phyloP scores from a whole-genome alignment of 1,284 basidiomycete species.

The Singerocomus inundabilis region DNA sequence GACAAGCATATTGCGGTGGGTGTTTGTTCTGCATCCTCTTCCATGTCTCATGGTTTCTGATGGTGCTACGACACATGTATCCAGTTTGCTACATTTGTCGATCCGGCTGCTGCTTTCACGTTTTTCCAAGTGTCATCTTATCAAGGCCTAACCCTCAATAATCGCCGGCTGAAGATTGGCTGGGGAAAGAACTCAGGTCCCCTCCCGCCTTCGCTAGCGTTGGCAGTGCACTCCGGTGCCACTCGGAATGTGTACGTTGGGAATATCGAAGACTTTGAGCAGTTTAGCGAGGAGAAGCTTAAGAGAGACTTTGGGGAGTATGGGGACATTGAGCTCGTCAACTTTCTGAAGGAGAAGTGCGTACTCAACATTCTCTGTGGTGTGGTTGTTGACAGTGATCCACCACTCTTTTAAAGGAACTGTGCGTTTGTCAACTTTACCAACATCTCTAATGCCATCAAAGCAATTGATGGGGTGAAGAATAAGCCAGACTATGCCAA shows the following conservation, averaged over 20 bases:
- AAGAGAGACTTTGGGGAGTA: constrained; percentile 89
- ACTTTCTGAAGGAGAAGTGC: constrained; percentile 91
- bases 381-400: neutral
- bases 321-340: constrained; percentile 93
- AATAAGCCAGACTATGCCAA: constrained; percentile 79
- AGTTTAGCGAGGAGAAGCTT: constrained; percentile 82
- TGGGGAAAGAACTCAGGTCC: constrained; percentile 94
- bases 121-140: constrained; percentile 90
- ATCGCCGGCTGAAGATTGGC: constrained; percentile 88
- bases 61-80: constrained; percentile 3
- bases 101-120: constrained; percentile 83
- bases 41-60: constrained; percentile 2
- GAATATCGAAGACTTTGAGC: constrained; percentile 88
- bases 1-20: constrained; percentile 92
- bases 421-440: constrained; percentile 95
- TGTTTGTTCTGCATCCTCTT: neutral
- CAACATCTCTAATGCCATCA: constrained; percentile 91
- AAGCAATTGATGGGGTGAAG: constrained; percentile 92
- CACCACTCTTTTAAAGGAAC: constrained; percentile 50
- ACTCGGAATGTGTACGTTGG: constrained; percentile 95
- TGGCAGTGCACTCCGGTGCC: constrained; percentile 86
- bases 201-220: constrained; percentile 75
- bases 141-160: constrained; percentile 86
- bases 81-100: constrained; percentile 89
- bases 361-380: constrained; percentile 28